Evolutionary conservation across 2,329 filamentous ascomycete genomes (phyloP).

Genomic region (Colletotrichum agaves): DNA sequence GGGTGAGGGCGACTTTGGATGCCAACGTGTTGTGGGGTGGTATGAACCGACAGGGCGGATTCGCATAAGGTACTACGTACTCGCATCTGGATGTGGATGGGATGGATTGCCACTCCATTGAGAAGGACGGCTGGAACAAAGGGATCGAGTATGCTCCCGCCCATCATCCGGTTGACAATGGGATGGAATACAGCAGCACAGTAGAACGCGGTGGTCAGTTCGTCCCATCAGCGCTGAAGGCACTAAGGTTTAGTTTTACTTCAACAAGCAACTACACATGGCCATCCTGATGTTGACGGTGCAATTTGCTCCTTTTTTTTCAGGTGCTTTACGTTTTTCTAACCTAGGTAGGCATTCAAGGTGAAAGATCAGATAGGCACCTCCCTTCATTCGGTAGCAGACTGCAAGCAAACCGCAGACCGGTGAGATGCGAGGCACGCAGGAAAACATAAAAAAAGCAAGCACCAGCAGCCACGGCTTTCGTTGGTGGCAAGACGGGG

Average conservation of each 20-base stretch:
- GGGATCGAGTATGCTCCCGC: slow-evolving; percentile 2
- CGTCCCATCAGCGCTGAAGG: slow-evolving; percentile 18
- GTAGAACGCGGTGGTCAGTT: slow-evolving; percentile 26
- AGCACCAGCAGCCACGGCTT: slow-evolving; percentile 8
- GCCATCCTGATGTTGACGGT: not conserved
- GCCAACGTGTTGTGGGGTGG: slow-evolving; percentile 21
- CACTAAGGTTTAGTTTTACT: not conserved
- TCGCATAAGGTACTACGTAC: not conserved
- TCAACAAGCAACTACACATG: slow-evolving; percentile 6
- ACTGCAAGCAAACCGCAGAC: no score
- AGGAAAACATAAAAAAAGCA: slow-evolving; percentile 3
- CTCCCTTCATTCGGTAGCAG: not conserved
- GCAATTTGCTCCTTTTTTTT: not conserved
- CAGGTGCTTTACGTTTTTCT: not conserved
- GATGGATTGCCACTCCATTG: slow-evolving; percentile 9
- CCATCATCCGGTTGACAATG: slow-evolving; percentile 25
- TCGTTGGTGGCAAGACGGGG: not conserved
- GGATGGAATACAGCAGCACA: slow-evolving; percentile 21
- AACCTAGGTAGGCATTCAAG: not conserved
- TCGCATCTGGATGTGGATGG: not conserved
- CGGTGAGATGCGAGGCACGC: not conserved
- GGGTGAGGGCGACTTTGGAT: not conserved
- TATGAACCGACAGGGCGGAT: slow-evolving; percentile 20
- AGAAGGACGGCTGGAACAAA: slow-evolving; percentile 14
- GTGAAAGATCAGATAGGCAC: no score